These are phyloP conservation scores for Penicillium waksmanii DNA, from an alignment of 495 filamentous ascomycete species.

Conservation along the genomic window DNA sequence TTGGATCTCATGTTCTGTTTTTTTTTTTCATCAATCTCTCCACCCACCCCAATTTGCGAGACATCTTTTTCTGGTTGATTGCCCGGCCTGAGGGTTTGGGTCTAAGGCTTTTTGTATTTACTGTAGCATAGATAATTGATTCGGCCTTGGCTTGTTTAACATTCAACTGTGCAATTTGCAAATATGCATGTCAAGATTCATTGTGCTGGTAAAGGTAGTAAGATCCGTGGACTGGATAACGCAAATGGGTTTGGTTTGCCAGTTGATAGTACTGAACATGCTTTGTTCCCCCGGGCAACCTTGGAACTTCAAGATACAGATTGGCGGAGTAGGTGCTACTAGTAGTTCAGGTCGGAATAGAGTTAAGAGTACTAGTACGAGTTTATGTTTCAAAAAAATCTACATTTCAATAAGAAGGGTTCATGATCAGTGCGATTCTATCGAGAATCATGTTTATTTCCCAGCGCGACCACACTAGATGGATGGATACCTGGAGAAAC, in stretches of 20 bases:
- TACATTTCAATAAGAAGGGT: background rate
- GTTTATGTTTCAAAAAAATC: too few relatives aligned
- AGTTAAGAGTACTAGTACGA: too few relatives aligned
- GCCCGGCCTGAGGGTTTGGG: slow-evolving; percentile 17
- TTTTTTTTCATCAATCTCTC: slow-evolving; percentile 2
- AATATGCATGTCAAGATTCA: too few relatives aligned
- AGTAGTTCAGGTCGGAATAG: too few relatives aligned
- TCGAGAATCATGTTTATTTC: background rate
- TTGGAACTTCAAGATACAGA: too few relatives aligned
- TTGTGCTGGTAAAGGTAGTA: too few relatives aligned
- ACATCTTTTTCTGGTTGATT: slow-evolving; percentile 19
- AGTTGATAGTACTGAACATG: too few relatives aligned
- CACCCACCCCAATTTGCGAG: slow-evolving; percentile 1
- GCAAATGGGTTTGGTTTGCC: too few relatives aligned
- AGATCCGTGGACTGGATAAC: too few relatives aligned
- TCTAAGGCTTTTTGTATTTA: slow-evolving; percentile 29
- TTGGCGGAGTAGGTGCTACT: too few relatives aligned
- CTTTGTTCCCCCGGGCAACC: too few relatives aligned
- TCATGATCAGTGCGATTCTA: slow-evolving; percentile 5
- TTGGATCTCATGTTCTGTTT: slow-evolving; percentile 17
- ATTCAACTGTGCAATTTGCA: background rate
- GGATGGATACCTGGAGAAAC: background rate
- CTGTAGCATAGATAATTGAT: slow-evolving; percentile 42
- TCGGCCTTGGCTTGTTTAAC: slow-evolving; percentile 19
- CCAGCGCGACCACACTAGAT: background rate